phyloP scores from a whole-genome alignment of 2,329 filamentous ascomycete genomes.

The Pezicula radicicola region DNA sequence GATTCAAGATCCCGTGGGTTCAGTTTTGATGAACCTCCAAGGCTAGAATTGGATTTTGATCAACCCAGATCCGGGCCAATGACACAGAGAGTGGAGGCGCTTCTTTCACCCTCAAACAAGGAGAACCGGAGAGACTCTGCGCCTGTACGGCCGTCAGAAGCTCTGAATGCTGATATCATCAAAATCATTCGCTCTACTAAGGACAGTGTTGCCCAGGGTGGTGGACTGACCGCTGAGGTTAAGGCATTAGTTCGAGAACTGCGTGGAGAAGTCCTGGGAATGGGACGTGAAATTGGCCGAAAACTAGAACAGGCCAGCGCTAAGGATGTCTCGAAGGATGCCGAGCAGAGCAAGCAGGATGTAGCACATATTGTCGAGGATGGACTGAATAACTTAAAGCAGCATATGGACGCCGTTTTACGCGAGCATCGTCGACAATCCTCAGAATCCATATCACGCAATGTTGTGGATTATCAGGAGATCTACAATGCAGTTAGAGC shows the following conservation, averaged over 20 bases:
- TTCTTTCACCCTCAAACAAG: conserved; percentile 23
- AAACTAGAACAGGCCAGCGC: conserved; percentile 70
- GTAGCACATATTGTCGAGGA: conserved; percentile 76
- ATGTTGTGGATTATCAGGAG: conserved; percentile 74
- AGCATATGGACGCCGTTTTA: conserved; percentile 79
- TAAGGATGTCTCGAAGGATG: conserved; percentile 42
- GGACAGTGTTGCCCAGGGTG: conserved; percentile 83
- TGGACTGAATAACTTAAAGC: conserved; percentile 76
- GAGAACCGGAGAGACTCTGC: conserved; percentile 17
- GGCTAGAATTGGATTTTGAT: conserved; percentile 34
- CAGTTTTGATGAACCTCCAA: conserved; percentile 30
- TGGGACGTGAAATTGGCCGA: conserved; percentile 87
- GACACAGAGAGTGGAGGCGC: conserved; percentile 26
- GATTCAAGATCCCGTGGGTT: conserved; percentile 23
- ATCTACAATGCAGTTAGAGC: conserved; percentile 82
- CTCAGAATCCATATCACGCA: conserved; percentile 59
- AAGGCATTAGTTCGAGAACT: conserved; percentile 88
- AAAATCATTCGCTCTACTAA: conserved; percentile 84
- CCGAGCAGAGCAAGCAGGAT: conserved; percentile 61
- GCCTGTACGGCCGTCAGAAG: conserved; percentile 45
- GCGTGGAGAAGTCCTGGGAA: conserved; percentile 87
- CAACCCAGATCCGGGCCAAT: conserved; percentile 29
- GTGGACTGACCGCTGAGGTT: conserved; percentile 86
- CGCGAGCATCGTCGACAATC: conserved; percentile 71
- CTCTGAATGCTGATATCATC: conserved; percentile 75